Evolutionary conservation across 2,329 filamentous ascomycete genomes (phyloP).

Genomic region (Metarhizium rileyi): DNA sequence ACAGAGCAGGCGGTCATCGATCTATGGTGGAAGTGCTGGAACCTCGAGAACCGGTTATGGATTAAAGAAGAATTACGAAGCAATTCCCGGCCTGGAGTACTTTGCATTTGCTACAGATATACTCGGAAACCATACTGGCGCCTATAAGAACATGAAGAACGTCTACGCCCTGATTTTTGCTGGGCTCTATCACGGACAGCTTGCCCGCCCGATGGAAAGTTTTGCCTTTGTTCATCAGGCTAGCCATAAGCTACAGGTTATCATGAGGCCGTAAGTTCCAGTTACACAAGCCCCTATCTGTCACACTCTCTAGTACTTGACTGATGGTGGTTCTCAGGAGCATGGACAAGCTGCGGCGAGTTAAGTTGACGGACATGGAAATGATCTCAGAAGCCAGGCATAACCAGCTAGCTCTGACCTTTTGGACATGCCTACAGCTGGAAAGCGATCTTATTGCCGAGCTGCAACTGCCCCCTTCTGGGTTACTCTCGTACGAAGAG

Average conservation of each 20-base stretch:
- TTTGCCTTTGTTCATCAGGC: slow-evolving; percentile 52
- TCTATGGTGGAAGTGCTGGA: slow-evolving; percentile 28
- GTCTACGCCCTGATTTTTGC: slow-evolving; percentile 80
- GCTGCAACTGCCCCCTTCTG: slow-evolving; percentile 53
- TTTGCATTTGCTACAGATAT: slow-evolving; percentile 83
- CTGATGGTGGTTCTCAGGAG: slow-evolving; percentile 26
- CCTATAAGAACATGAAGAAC: slow-evolving; percentile 69
- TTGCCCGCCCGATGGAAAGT: slow-evolving; percentile 80
- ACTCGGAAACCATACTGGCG: slow-evolving; percentile 68
- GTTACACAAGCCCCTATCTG: slow-evolving; percentile 1
- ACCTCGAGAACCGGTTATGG: slow-evolving; percentile 18
- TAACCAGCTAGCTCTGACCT: slow-evolving; percentile 65
- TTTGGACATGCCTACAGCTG: slow-evolving; percentile 89
- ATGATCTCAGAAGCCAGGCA: slow-evolving; percentile 33
- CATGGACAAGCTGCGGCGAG: slow-evolving; percentile 35
- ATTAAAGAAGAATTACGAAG: slow-evolving; percentile 59
- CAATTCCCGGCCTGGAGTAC: slow-evolving; percentile 82
- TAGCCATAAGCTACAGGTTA: slow-evolving; percentile 52
- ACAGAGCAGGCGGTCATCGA: slow-evolving; percentile 41
- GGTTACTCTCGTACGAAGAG: slow-evolving; percentile 50
- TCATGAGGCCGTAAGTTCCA: slow-evolving; percentile 60
- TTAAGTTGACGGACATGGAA: slow-evolving; percentile 24
- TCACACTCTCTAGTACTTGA: not conserved
- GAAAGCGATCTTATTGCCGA: slow-evolving; percentile 94
- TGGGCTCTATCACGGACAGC: slow-evolving; percentile 79